Conservation (phyloP, 805 yeast species). For the Saccharomycopsis babjevae region DNA sequence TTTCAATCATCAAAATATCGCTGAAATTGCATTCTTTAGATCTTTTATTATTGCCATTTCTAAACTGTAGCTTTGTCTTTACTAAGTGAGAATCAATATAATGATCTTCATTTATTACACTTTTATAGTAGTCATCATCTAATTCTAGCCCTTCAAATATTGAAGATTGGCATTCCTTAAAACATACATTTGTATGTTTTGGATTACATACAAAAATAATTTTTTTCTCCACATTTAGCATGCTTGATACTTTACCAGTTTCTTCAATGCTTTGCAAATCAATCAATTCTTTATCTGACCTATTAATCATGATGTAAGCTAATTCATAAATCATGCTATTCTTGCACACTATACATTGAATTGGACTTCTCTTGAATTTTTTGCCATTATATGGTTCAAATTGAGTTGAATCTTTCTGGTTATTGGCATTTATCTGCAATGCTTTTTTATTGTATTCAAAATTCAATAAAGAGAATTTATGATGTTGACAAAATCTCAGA, state of each 20-base stretch:
- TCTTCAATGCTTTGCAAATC: constrained; percentile 12
- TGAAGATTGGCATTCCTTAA: constrained; percentile 1
- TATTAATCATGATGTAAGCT: constrained; percentile 10
- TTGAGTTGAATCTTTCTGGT: neutral
- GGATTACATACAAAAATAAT: constrained; percentile 12
- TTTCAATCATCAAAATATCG: constrained; percentile 8
- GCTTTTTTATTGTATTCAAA: constrained; percentile 4
- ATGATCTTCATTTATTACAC: neutral
- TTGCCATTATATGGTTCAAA: neutral
- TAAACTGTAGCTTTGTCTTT: neutral
- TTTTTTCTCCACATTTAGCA: constrained; percentile 13
- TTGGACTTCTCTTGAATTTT: constrained; percentile 3
- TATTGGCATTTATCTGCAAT: neutral
- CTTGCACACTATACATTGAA: constrained; percentile 10
- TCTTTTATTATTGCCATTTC: neutral
- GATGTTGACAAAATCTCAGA: constrained; percentile 11
- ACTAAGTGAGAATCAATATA: neutral
- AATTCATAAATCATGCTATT: constrained; percentile 2
- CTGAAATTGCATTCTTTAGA: neutral
- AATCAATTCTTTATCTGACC: constrained; percentile 12
- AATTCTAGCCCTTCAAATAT: constrained; percentile 15
- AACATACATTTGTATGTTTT: neutral
- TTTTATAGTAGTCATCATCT: constrained; percentile 13
- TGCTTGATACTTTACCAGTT: neutral
- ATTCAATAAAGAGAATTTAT: constrained; percentile 11